A percentile compares a stretch with the other conserved stretches of the same genome.
Conservation (phyloP, 1,139 yeast genomes). For the Magnusiomyces fungicola region DNA sequence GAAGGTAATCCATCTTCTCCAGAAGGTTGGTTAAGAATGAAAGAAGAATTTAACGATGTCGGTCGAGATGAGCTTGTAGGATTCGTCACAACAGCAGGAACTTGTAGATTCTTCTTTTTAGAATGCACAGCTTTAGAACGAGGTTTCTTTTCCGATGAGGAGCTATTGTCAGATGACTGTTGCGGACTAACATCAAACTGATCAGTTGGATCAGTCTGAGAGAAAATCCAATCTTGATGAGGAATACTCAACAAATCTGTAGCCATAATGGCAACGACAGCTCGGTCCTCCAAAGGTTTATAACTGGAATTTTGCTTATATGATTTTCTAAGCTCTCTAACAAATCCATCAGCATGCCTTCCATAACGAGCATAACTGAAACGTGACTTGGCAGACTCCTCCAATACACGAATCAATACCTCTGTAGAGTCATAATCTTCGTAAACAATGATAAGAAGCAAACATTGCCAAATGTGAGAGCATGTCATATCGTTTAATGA, state of each 20-base stretch:
- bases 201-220: not conserved
- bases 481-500: too few species aligned
- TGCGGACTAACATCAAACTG: too few species aligned
- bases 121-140: too few species aligned
- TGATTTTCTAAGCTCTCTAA: slow-evolving; percentile 3
- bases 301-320: slow-evolving; percentile 4
- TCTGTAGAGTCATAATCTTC: slow-evolving; percentile 7
- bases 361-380: slow-evolving; percentile 7
- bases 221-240: slow-evolving; percentile 25
- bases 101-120: too few species aligned
- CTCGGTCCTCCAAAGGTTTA: slow-evolving; percentile 22
- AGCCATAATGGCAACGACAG: slow-evolving; percentile 23
- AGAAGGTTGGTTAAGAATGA: not conserved
- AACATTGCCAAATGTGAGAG: slow-evolving; percentile 21
- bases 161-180: too few species aligned
- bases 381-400: slow-evolving; percentile 1
- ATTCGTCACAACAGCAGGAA: too few species aligned
- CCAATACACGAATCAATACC: slow-evolving; percentile 3
- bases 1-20: too few species aligned
- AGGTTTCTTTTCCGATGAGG: too few species aligned
- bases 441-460: slow-evolving; percentile 17
- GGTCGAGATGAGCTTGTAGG: too few species aligned
- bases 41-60: not conserved
- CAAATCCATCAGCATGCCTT: slow-evolving; percentile 12
- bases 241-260: slow-evolving; percentile 23